Conservation (phyloP, 2,329 filamentous ascomycete genomes). For the Pyrenophora graminea region DNA sequence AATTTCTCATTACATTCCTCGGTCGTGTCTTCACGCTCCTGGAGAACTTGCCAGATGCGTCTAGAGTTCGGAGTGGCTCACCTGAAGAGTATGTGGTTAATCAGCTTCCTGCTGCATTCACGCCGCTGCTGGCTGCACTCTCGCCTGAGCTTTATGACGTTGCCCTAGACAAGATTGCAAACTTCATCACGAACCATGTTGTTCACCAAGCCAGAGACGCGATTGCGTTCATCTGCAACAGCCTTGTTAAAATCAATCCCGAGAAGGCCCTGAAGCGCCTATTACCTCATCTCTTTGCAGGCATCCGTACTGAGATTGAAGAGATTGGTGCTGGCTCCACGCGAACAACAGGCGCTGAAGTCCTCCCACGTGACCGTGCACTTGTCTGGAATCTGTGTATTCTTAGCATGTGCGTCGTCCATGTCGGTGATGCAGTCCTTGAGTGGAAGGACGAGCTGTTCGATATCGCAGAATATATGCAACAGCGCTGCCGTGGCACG, state of each 20-base stretch:
- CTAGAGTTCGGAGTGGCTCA: constrained; percentile 83
- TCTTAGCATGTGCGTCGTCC: constrained; percentile 96
- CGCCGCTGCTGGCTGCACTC: constrained; percentile 84
- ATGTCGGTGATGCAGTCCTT: constrained; percentile 87
- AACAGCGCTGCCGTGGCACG: constrained; percentile 89
- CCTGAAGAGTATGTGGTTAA: constrained; percentile 98
- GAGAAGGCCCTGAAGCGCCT: constrained; percentile 91
- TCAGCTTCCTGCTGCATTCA: constrained; percentile 86
- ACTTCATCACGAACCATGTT: constrained; percentile 90
- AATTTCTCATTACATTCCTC: constrained; percentile 88
- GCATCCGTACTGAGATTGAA: constrained; percentile 95
- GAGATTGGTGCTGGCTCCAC: constrained; percentile 95
- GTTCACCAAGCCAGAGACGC: constrained; percentile 96
- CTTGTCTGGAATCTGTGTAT: constrained; percentile 97
- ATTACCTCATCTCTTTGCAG: constrained; percentile 84
- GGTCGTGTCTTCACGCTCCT: constrained; percentile 94
- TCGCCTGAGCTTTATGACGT: constrained; percentile 93
- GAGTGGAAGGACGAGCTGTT: constrained; percentile 88
- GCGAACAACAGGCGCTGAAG: constrained; percentile 88
- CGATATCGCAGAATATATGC: constrained; percentile 93
- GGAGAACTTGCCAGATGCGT: constrained; percentile 91
- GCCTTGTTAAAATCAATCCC: constrained; percentile 92
- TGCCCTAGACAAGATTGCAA: constrained; percentile 86
- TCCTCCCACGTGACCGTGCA: constrained; percentile 87
- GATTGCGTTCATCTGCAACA: constrained; percentile 98